Base-by-base conservation (phyloP, 2,329 filamentous ascomycete species). In the Sporothrix sp. region DNA sequence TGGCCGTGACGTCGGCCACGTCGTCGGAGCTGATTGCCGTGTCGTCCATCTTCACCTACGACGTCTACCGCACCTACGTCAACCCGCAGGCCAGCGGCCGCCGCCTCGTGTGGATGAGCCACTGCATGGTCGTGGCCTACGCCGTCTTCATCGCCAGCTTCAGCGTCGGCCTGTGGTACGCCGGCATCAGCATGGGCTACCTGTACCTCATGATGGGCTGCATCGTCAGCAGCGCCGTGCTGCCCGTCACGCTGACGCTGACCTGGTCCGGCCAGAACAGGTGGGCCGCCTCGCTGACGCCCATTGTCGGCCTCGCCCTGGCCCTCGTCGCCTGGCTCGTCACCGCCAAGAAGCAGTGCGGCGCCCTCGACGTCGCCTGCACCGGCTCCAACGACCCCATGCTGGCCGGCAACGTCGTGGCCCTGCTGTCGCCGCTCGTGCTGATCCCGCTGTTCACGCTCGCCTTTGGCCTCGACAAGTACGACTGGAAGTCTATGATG, bases 381-480 rank as follows among this genome's bases (percentile, higher is more conserved):
- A 91, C 87, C 0, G 90, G 90, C 2, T 78, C 81, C n/a, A 94
- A 94, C 67, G 79, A 86, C 56, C 86, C 88, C 11, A 94, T 94
- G 87, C 70, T 95, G 20, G 88, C 85, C 1, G 88, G 88, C 28
- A 95, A 95, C 58, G 86, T 95, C 3, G 81, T 83, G 1, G 87
- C 88, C 0, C 75, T 95, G 1, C 79, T 95, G 7, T 84, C 85
- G 0, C 89, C 89, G 0, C 55, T 87, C 0, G 63, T 91, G 36
- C 82, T 91, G 61, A 76, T 91, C 8, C 87, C 87, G 0, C 54
- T 91, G 39, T 72, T 94, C n/a, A 90, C 86, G 0, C 75, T 83
- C 47, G 67, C 75, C 14, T 82, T 88, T 54, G 78, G 78, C n/a
- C 62, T 71, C 10, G 83, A 90, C 52, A 82, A 86, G 58, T 95